These are phyloP conservation scores for Diatrype stigma DNA, from an alignment of 2,329 filamentous ascomycete genomes.

Conservation along the genomic window DNA sequence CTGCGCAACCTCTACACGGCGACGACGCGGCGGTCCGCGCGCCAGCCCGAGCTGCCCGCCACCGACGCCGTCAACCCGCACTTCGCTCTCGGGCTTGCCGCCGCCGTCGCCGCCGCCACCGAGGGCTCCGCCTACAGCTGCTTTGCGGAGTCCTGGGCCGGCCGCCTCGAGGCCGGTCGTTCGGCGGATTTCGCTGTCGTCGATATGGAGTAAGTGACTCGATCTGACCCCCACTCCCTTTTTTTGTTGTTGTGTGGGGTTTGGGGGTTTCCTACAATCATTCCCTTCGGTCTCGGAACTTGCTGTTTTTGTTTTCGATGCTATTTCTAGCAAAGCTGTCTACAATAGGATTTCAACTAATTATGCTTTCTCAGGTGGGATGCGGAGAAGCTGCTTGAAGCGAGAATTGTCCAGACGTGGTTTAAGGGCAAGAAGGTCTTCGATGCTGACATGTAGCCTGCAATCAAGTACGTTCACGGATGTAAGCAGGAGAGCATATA, in stretches of 20 bases:
- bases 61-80: constrained; percentile 35
- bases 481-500: background rate
- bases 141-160: constrained; percentile 38
- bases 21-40: constrained; percentile 39
- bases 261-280: too few species aligned
- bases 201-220: constrained; percentile 28
- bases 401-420: constrained; percentile 38
- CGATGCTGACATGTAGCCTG: constrained; percentile 10
- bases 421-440: constrained; percentile 34
- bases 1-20: constrained; percentile 43
- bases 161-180: constrained; percentile 39
- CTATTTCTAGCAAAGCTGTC: too few species aligned
- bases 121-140: constrained; percentile 40
- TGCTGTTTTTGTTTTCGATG: too few species aligned
- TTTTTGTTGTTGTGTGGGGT: too few species aligned
- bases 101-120: constrained; percentile 38
- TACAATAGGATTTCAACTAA: background rate
- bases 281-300: too few species aligned
- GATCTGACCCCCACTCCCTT: too few species aligned
- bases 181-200: constrained; percentile 45
- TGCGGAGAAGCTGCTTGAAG: constrained; percentile 33
- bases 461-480: too few species aligned
- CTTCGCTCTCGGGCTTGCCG: constrained; percentile 36
- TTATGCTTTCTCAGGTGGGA: constrained; percentile 24
- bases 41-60: constrained; percentile 29